Evolutionary conservation across 2,329 filamentous ascomycete species (phyloP), one percentile per base, ranked within the genome.

Genomic region (Hypoxylon sp.): DNA sequence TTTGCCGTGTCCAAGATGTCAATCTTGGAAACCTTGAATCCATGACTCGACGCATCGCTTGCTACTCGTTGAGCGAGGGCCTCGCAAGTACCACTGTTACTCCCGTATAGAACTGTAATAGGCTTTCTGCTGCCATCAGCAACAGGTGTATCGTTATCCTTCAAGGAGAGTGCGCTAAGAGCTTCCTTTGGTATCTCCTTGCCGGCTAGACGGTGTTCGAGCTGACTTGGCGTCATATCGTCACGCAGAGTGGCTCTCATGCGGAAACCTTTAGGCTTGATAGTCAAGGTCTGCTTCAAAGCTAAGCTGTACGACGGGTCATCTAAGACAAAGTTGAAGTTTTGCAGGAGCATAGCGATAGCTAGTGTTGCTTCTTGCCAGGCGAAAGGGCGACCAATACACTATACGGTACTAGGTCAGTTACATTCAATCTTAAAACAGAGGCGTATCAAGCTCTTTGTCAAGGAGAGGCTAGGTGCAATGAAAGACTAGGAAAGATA

Each of bases 71-170:
- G 79, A 1, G 88, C 84, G 34, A 91, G 76, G 1, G 83, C 77
- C 67, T 91, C 86, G 66, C 88, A 91, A 1, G 88, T 91, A 0
- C 88, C 88, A 2, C 83, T 84, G 64, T 90, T 90, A 12, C 85
- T 88, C 2, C 89, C 89, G 63, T 89, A 91, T 31, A 86, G 80
- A 13, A 92, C 79, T n/a, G 80, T 80, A 57, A 92, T 68, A 0
- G 76, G 77, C 50, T 74, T 75, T 15, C 70, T 70, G 8, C 51
- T 42, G 34, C 23, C 27, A 7, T 27, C 9, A 9, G 31, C 15
- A 13, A 30, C 27, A n/a, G 57, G 40, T 6, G 47, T 9, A 9
- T 17, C 26, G 1, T 43, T 8, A 23, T 49, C 46, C 8, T 55
- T 53, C 2, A 45, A 15, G 9, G 43, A 36, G 6, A 45, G 30